Evolutionary conservation across 164 flowering plant species (phyloP).

Genomic region (Macadamia tetraphylla): DNA sequence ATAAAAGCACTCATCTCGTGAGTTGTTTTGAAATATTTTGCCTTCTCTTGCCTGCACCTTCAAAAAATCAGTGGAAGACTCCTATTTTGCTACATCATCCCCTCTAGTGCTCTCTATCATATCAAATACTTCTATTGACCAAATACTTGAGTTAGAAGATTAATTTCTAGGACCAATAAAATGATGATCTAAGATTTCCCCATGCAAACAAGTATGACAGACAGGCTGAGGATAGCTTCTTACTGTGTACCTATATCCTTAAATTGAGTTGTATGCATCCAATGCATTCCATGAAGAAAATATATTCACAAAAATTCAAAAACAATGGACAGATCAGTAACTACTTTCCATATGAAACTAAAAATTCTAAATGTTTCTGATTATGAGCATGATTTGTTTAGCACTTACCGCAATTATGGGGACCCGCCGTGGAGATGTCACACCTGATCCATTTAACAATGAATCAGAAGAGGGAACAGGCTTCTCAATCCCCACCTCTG

Average conservation of each 20-base stretch:
- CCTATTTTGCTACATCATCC: no score
- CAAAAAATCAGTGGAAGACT: no score
- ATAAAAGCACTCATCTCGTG: no score
- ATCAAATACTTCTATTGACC: no score
- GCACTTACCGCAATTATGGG: constrained; percentile 81
- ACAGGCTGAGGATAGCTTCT: not conserved
- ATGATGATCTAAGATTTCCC: no score
- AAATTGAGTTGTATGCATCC: not conserved
- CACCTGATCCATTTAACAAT: constrained; percentile 17
- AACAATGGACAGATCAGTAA: not conserved
- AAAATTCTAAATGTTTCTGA: no score
- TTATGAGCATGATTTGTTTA: not conserved
- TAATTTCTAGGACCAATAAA: no score
- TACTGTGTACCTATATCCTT: not conserved
- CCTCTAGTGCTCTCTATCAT: no score
- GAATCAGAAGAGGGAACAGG: constrained; percentile 22
- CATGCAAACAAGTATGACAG: not conserved
- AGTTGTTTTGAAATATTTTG: no score
- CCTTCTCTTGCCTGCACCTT: no score
- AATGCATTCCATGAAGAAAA: not conserved
- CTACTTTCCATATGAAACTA: not conserved
- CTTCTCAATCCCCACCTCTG: constrained; percentile 55
- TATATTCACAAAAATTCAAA: not conserved
- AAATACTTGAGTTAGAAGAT: no score
- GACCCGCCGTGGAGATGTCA: constrained; percentile 28